Percentiles rank a stretch among this genome's conserved stretches.
Evolutionary conservation across 139 green algal species (phyloP).

Genomic region (Chlamydomonas sp.): DNA sequence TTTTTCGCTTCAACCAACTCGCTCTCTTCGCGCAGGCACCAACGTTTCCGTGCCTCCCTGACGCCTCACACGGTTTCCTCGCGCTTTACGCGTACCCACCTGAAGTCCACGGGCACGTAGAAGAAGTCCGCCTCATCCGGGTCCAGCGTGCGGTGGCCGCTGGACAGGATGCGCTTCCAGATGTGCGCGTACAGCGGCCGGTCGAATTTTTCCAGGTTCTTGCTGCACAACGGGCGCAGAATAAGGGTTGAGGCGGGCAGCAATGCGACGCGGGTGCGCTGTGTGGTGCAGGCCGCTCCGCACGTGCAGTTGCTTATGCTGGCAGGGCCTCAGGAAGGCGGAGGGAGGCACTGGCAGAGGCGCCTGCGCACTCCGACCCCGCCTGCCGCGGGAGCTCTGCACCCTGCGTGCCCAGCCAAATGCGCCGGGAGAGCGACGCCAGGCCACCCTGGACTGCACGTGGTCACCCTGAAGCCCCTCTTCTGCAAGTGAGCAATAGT

Average conservation of each 20-base stretch:
- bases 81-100: background rate
- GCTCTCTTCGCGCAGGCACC: no score
- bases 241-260: background rate
- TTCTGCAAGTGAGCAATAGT: background rate
- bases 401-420: no score
- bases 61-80: no score
- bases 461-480: no score
- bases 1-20: background rate
- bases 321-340: no score
- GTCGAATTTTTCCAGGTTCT: slow-evolving; percentile 54
- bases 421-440: no score
- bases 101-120: slow-evolving; percentile 53
- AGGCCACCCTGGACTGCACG: no score
- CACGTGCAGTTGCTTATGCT: background rate
- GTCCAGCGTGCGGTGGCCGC: slow-evolving; percentile 47
- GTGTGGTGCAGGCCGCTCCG: background rate
- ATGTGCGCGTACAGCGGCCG: slow-evolving; percentile 51
- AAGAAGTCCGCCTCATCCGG: slow-evolving; percentile 37
- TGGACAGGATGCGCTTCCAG: slow-evolving; percentile 53
- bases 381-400: no score
- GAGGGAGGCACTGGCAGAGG: no score
- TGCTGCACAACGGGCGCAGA: slow-evolving; percentile 5
- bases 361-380: no score
- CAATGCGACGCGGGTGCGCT: background rate
- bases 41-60: no score